Evolutionary conservation across 176 grass and related monocot genomes (phyloP).

Genomic region (Rhipidocladum racemiflorum): DNA sequence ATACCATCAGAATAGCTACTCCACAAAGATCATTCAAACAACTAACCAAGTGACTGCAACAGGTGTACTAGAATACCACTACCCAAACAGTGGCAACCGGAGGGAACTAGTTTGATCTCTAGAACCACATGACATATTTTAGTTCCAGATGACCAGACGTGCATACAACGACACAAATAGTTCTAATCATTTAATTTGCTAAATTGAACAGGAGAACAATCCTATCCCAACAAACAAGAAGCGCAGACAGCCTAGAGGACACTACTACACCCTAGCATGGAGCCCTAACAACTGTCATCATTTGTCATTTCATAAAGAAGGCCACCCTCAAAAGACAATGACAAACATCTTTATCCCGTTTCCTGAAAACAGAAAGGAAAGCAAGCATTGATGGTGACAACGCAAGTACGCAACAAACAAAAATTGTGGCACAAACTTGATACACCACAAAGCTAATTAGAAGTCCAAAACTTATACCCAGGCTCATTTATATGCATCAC

Average conservation of each 20-base stretch:
- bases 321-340: not conserved
- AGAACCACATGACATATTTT: not conserved
- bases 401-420: not conserved
- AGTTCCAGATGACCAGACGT: not conserved
- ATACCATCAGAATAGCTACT: not conserved
- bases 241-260: not conserved
- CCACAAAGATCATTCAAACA: not conserved
- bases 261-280: not conserved
- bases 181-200: constrained; percentile 2
- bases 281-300: not conserved
- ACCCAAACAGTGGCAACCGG: not conserved
- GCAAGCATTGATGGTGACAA: not conserved
- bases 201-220: not conserved
- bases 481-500: not conserved
- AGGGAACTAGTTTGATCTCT: not conserved
- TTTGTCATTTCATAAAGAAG: not conserved
- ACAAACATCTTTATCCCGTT: not conserved
- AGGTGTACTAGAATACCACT: not conserved
- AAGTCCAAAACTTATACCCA: not conserved
- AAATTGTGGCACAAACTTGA: constrained; percentile 4
- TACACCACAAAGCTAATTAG: not conserved
- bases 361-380: not conserved
- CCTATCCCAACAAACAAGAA: not conserved
- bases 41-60: not conserved
- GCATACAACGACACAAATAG: not conserved